Percentiles rank a stretch among this genome's conserved stretches.
phyloP scores from a whole-genome alignment of 2,329 filamentous ascomycete genomes.

The Alternaria gaisen region DNA sequence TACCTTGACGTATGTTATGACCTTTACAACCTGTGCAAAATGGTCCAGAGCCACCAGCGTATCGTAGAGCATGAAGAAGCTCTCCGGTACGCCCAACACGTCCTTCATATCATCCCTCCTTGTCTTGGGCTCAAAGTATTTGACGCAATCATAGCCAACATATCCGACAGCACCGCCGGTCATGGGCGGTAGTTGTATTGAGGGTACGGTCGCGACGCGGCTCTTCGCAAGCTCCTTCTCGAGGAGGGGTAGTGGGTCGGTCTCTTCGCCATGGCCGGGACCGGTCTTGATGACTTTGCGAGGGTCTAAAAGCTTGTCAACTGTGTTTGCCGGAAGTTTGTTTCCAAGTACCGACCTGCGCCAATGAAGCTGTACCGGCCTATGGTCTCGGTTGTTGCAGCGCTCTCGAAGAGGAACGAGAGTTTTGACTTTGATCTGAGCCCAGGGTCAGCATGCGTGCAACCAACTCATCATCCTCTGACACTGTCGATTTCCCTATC shows the following conservation, averaged over 20 bases:
- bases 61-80: conserved; percentile 95
- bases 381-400: conserved; percentile 88
- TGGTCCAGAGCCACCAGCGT: conserved; percentile 94
- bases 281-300: conserved; percentile 87
- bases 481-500: neutral
- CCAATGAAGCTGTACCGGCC: conserved; percentile 96
- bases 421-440: conserved; percentile 70
- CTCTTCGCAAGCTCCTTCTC: conserved; percentile 81
- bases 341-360: conserved; percentile 64
- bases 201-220: conserved; percentile 83
- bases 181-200: conserved; percentile 82
- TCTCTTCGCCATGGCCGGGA: conserved; percentile 81
- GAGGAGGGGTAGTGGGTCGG: conserved; percentile 84
- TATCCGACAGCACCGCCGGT: conserved; percentile 95
- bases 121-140: conserved; percentile 98
- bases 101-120: conserved; percentile 86
- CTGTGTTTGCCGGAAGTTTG: conserved; percentile 4
- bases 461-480: neutral
- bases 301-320: conserved; percentile 57
- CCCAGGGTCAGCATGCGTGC: conserved; percentile 18
- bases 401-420: conserved; percentile 96
- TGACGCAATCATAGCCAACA: conserved; percentile 96
- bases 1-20: conserved; percentile 88
- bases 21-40: conserved; percentile 90
- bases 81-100: conserved; percentile 87